phyloP scores from a whole-genome alignment of 257 asterid genomes.

The Nicotiana attenuata region DNA sequence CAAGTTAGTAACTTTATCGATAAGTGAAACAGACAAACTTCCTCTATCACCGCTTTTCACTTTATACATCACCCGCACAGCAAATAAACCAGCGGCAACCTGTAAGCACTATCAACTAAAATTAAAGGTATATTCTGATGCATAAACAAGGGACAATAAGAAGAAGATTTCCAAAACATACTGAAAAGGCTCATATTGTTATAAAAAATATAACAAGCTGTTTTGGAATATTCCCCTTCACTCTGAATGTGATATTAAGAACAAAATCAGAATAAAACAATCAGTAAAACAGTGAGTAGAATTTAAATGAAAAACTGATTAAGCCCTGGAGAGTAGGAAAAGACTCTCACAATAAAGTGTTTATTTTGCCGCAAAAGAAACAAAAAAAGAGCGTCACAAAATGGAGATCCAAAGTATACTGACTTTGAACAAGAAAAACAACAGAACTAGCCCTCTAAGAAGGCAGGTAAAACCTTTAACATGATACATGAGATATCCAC shows the following conservation, averaged over 20 bases:
- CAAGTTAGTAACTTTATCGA: constrained; percentile 45
- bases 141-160: not conserved
- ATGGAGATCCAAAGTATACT: not conserved
- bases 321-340: not conserved
- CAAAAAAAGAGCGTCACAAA: not conserved
- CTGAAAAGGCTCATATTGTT: not conserved
- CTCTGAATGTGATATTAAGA: constrained; percentile 3
- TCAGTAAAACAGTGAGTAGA: not conserved
- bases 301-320: not conserved
- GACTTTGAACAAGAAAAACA: not conserved
- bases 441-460: not conserved
- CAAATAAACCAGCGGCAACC: constrained; percentile 68
- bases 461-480: not conserved
- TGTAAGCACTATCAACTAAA: constrained; percentile 24
- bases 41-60: constrained; percentile 57
- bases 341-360: not conserved
- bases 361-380: not conserved
- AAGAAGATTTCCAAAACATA: not conserved
- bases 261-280: not conserved
- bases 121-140: not conserved
- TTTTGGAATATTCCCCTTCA: not conserved
- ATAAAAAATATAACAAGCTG: not conserved
- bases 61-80: constrained; percentile 64
- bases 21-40: constrained; percentile 64
- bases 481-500: not conserved